Evolutionary conservation across 1,284 basidiomycete species (phyloP), one percentile per base, ranked within the genome.

Genomic region (Rugiboletus extremiorientalis): DNA sequence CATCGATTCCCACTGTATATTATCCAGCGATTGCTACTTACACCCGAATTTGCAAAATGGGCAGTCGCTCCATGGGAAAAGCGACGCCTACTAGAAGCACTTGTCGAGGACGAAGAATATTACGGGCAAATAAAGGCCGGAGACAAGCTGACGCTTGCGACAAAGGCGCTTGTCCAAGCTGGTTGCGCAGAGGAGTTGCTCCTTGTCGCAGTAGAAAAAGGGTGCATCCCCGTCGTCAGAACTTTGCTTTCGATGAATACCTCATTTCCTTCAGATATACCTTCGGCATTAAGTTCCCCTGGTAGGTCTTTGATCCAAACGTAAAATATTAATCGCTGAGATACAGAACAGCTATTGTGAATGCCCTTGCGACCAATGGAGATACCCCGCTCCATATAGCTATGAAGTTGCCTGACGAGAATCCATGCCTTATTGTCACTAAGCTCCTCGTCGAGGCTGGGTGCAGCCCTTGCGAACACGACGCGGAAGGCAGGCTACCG

Each of bases 391-490:
- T 60, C 1, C 59, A 60, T 15, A 2, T 62, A 3, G 53, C 30
- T 2, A 44, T 56, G 30, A 48, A 12, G 33, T 12, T 55, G 14
- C 20, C 23, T 16, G 46, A 60, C 15, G 52, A 60, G 27, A 49
- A 33, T 15, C 22, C 11, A 3, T 59, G 58, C 11, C 58, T 59
- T 5, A 5, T 12, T 14, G n/a, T 60, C 27, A 34, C 37, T 2
- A 40, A 50, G 15, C 54, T 57, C 11, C 58, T 59, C 10, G 10
- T 61, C 5, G 38, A 57, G 1, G 59, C 42, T 30, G 53, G 59
- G 5, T 61, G 31, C 9, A 25, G 8, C 18, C 41, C 59, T 6
- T 5, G 33, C 11, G 53, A 1, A 9, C 28, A 36, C 6, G 37
- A 50, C 1, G 58, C 47, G 1, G 38, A 45, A 1, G 52, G 61